These are phyloP conservation scores for Chaetoscypha palmicola DNA, from an alignment of 2,329 filamentous ascomycete species.

Conservation along the genomic window DNA sequence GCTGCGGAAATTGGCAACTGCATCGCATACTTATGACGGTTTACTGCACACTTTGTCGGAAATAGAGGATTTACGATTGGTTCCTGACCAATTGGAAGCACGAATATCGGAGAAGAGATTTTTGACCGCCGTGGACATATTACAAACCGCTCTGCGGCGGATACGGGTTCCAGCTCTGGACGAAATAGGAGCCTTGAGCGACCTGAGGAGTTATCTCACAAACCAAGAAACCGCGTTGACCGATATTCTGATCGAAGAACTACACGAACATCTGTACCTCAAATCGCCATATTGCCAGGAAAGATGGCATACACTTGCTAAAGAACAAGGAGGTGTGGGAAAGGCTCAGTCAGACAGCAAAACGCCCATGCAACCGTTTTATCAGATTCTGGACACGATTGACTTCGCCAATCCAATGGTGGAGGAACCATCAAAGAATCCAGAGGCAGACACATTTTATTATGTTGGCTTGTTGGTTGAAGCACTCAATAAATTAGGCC, in stretches of 20 bases:
- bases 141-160: constrained; percentile 79
- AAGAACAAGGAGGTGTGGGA: constrained; percentile 48
- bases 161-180: constrained; percentile 85
- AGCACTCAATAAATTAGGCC: constrained; percentile 79
- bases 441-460: constrained; percentile 89
- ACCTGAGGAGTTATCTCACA: constrained; percentile 78
- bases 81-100: constrained; percentile 89
- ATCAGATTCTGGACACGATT: constrained; percentile 51
- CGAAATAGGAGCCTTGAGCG: constrained; percentile 79
- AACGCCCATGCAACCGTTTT: constrained; percentile 44
- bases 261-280: constrained; percentile 94
- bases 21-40: constrained; percentile 85
- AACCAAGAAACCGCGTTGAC: constrained; percentile 90
- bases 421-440: constrained; percentile 88
- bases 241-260: constrained; percentile 92
- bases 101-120: constrained; percentile 96
- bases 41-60: constrained; percentile 77
- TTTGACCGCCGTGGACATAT: constrained; percentile 80
- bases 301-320: constrained; percentile 79
- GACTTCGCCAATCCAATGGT: constrained; percentile 56
- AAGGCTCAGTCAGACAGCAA: constrained; percentile 39
- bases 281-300: constrained; percentile 98
- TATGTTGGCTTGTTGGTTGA: constrained; percentile 87
- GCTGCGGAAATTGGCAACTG: constrained; percentile 78
- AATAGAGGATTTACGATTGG: constrained; percentile 78